phyloP scores from a whole-genome alignment of 2,329 filamentous ascomycete species.

The Akanthomyces muscarius region DNA sequence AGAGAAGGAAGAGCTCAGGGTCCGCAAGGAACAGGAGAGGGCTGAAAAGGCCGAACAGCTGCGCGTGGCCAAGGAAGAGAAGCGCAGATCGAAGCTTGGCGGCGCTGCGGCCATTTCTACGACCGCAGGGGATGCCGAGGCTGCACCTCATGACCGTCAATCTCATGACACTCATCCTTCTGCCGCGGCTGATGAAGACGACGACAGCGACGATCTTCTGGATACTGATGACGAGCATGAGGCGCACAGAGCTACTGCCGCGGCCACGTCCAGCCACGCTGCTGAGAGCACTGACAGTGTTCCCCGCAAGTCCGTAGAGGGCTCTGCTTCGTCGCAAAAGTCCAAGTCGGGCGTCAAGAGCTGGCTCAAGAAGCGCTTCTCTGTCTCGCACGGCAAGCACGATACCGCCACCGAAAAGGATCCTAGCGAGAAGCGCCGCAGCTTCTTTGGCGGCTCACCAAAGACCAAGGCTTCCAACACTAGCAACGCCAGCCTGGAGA shows the following conservation, averaged over 20 bases:
- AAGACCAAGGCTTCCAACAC: slow-evolving; percentile 34
- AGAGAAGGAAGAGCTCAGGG: slow-evolving; percentile 30
- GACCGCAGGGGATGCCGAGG: slow-evolving; percentile 15
- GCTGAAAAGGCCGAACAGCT: slow-evolving; percentile 52
- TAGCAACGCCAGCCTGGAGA: slow-evolving; percentile 42
- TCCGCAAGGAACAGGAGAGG: slow-evolving; percentile 50
- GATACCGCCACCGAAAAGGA: slow-evolving; percentile 24
- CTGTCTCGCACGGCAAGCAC: slow-evolving; percentile 35
- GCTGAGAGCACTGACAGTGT: slow-evolving; percentile 11
- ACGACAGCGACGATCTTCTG: slow-evolving; percentile 16
- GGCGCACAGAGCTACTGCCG: slow-evolving; percentile 17
- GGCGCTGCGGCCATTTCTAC: slow-evolving; percentile 19
- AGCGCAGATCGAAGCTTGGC: slow-evolving; percentile 40
- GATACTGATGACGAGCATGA: slow-evolving; percentile 21
- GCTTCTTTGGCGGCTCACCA: slow-evolving; percentile 50
- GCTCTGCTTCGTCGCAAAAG: slow-evolving; percentile 24
- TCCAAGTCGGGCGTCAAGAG: slow-evolving; percentile 44
- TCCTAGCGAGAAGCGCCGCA: slow-evolving; percentile 29
- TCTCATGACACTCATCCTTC: slow-evolving; percentile 18
- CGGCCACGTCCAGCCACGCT: neutral
- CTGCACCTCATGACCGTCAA: neutral
- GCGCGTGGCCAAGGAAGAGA: slow-evolving; percentile 47
- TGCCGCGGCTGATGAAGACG: slow-evolving; percentile 10
- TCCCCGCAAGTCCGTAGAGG: slow-evolving; percentile 17
- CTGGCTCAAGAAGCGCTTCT: slow-evolving; percentile 55